These are phyloP conservation scores for Tricladium varicosporioides DNA, from an alignment of 2,329 filamentous ascomycete genomes.

Conservation along the genomic window DNA sequence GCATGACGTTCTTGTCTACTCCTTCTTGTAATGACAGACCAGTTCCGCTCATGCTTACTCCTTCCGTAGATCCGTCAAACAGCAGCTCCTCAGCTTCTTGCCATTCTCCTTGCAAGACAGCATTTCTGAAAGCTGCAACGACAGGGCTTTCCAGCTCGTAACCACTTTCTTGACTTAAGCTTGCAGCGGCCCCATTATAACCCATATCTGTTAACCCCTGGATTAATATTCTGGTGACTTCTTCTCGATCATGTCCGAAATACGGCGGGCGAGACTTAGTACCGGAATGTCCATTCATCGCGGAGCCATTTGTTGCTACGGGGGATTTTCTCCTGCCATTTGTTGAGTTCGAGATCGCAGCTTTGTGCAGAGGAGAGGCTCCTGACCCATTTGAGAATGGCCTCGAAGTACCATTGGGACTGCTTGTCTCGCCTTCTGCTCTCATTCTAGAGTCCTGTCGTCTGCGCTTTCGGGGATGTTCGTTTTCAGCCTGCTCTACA, in stretches of 20 bases:
- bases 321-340: conserved; percentile 49
- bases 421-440: conserved; percentile 54
- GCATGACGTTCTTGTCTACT: conserved; percentile 76
- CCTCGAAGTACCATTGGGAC: conserved; percentile 53
- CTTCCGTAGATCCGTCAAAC: conserved; percentile 48
- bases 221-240: conserved; percentile 88
- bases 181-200: conserved; percentile 73
- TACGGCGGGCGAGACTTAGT: conserved; percentile 47
- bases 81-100: conserved; percentile 79
- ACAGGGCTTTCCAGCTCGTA: conserved; percentile 82
- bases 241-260: conserved; percentile 84
- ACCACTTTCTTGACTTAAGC: conserved; percentile 77
- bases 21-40: conserved; percentile 74
- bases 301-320: conserved; percentile 53
- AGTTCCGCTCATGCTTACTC: conserved; percentile 43
- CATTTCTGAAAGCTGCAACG: conserved; percentile 80
- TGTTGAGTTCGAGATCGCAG: conserved; percentile 36
- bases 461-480: conserved; percentile 55
- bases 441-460: conserved; percentile 59
- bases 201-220: conserved; percentile 88
- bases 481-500: conserved; percentile 16
- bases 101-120: conserved; percentile 82
- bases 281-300: conserved; percentile 29
- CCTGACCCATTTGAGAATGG: conserved; percentile 56
- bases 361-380: conserved; percentile 43